Percentiles rank a stretch among this genome's conserved stretches.
Conservation (phyloP, 139 green algal species). For the Chlamydomonas sphaeroides region DNA sequence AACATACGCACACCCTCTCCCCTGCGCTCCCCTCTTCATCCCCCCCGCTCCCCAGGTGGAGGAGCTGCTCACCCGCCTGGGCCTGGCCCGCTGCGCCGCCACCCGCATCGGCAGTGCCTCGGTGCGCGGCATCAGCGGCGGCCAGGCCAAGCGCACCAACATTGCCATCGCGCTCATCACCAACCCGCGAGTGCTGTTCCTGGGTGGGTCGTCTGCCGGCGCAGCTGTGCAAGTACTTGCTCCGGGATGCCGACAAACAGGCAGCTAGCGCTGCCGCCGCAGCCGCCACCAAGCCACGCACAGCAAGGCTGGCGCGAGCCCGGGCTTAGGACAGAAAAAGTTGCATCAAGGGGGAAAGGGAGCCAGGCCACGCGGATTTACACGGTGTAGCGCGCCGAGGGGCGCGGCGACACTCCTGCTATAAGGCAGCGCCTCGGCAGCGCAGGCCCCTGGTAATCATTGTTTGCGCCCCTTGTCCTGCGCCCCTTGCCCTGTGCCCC, state of each 20-base stretch:
- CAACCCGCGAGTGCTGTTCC: conserved; percentile 67
- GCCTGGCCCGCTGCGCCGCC: conserved; percentile 23
- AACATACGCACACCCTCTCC: background rate
- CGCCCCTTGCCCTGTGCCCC: background rate
- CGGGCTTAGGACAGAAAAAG: no score
- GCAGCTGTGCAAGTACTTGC: background rate
- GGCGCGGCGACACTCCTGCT: no score
- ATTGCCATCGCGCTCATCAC: conserved; percentile 69
- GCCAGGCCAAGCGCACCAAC: conserved; percentile 67
- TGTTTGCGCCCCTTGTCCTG: background rate
- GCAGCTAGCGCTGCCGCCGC: no score
- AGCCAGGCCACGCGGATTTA: no score
- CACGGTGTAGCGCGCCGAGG: no score
- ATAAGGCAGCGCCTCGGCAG: no score
- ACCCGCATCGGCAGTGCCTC: conserved; percentile 49
- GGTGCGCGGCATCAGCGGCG: conserved; percentile 58
- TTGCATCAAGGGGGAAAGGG: no score
- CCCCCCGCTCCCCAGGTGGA: background rate
- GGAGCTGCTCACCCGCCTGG: conserved; percentile 8
- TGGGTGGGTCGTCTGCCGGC: conserved; percentile 39
- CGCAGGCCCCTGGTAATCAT: background rate
- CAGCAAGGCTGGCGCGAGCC: no score
- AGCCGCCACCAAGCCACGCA: no score
- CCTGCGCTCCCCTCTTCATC: background rate
- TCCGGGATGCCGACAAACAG: no score